Evolutionary conservation across 768 basidiomycete genomes (phyloP).

Genomic region (Rhizopogon rudus): DNA sequence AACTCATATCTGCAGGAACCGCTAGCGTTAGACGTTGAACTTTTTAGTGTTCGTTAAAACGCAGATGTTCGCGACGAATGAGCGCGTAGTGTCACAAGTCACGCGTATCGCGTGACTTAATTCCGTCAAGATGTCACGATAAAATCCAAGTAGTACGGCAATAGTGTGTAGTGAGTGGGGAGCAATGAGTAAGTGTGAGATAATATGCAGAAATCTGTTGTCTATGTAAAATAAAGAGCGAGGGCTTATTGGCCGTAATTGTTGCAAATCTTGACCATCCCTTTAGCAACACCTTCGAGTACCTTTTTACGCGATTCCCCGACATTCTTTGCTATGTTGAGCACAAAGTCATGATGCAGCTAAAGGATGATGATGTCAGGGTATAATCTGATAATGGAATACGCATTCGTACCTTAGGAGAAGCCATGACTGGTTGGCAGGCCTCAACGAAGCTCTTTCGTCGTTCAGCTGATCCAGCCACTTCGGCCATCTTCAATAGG

Average conservation of each 20-base stretch:
- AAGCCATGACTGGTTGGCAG: constrained; percentile 37
- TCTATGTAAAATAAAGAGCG: neutral
- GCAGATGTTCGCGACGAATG: constrained; percentile 16
- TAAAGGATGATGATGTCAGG: constrained; percentile 21
- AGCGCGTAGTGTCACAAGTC: constrained; percentile 21
- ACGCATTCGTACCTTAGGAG: constrained; percentile 27
- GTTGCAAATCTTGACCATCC: constrained; percentile 49
- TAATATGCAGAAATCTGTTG: constrained; percentile 4
- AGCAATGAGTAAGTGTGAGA: constrained; percentile 23
- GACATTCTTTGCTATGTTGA: constrained; percentile 57
- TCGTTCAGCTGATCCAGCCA: constrained; percentile 45
- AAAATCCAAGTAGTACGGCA: neutral
- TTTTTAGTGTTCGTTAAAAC: neutral
- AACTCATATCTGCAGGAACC: constrained; percentile 30
- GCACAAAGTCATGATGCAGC: constrained; percentile 63
- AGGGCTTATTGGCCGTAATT: constrained; percentile 28
- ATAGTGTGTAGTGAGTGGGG: constrained; percentile 8
- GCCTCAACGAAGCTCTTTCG: constrained; percentile 48
- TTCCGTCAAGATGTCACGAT: neutral
- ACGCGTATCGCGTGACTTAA: constrained; percentile 3
- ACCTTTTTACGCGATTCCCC: constrained; percentile 69
- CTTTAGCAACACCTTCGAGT: constrained; percentile 67
- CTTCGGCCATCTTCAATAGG: constrained; percentile 47
- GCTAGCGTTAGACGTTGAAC: neutral
- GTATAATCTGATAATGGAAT: neutral